Evolutionary conservation across 164 flowering plant genomes (phyloP), one percentile per base, ranked within the genome.

Genomic region (Berberis vulgaris): DNA sequence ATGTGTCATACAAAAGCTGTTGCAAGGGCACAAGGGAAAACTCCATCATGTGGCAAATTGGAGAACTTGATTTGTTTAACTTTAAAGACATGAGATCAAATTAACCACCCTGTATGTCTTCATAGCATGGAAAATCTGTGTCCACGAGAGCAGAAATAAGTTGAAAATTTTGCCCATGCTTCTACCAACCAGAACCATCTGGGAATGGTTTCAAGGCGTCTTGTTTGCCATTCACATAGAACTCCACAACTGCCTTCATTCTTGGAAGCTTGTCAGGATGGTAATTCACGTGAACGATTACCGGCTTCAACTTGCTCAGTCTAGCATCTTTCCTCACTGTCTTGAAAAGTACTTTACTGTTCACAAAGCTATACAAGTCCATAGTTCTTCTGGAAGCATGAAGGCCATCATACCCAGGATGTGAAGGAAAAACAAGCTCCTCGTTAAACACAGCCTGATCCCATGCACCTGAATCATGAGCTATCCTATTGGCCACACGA

Each of bases 401-500:
- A 65, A 91, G 96, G 42, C 99, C 99, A 45, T 72, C 77, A 52
- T 91, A 91, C 1, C 96, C 97, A 5, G 93, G 96, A 71, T 86
- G 94, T 6, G 99, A 91, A 57, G 96, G 99, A 77, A 62, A 89
- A 64, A 74, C 86, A 42, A 94, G 87, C 73, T 89, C 96, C 81
- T 94, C 99, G 49, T 94, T 91, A 72, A 89, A 94, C 59, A 85
- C 99, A 1, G 97, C 97, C 68, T 94, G 99, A 69, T 94, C 99
- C 99, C 99, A 94, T 49, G 84, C 50, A 0, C 78, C 73, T 26
- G 26, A 26, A 26, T 75, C 63, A 56, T 62, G 55, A n/a, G 89
- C 59, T 39, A 94, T 82, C 78, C 91, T 72, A 57, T 65, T 76
- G 44, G 93, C 94, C 9, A 94, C 93, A 50, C 99, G 86, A 72